Conservation (phyloP, 768 basidiomycete genomes). For the Phanerochaete carnosa region DNA sequence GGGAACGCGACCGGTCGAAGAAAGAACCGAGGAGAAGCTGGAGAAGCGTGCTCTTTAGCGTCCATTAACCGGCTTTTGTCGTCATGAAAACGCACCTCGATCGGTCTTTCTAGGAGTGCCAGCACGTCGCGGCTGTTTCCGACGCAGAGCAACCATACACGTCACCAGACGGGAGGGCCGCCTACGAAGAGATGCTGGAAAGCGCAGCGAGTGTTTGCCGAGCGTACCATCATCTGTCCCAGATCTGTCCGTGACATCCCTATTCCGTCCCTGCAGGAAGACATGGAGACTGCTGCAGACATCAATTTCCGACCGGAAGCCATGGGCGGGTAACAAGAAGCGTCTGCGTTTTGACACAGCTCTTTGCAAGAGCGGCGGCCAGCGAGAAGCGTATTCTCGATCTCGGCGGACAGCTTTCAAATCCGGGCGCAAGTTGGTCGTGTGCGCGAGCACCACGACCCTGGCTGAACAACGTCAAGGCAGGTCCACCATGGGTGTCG, state of each 20-base stretch:
- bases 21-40: background rate
- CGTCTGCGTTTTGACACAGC: background rate
- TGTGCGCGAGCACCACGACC: slow-evolving; percentile 1
- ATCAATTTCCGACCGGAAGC: background rate
- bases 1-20: background rate
- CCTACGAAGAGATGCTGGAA: background rate
- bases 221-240: background rate
- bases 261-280: background rate
- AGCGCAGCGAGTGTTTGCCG: background rate
- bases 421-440: background rate
- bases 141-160: background rate
- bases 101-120: background rate
- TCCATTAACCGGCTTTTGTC: background rate
- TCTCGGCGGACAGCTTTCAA: background rate
- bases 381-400: background rate
- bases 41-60: background rate
- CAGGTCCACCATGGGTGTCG: background rate
- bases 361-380: background rate
- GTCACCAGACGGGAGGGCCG: background rate
- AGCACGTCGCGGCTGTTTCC: background rate
- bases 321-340: background rate
- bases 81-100: background rate
- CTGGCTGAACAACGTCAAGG: background rate
- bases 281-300: background rate
- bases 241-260: background rate